Conservation (phyloP, 495 filamentous ascomycete species). For the Penicillium longicatenatum region DNA sequence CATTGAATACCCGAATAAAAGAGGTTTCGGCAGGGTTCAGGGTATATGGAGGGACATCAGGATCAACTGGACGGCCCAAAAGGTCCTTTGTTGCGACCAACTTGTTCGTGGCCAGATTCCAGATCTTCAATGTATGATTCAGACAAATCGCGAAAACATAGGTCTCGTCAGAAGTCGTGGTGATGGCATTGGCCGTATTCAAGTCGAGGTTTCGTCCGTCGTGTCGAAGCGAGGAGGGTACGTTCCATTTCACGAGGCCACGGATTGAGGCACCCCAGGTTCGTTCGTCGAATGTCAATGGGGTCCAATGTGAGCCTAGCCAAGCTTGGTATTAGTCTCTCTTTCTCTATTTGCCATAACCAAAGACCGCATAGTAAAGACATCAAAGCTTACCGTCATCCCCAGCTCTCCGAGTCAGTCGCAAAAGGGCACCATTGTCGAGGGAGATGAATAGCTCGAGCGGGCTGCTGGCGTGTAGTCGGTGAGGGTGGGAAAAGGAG, state of each 20-base stretch:
- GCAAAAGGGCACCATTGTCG: constrained; percentile 79
- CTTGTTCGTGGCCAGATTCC: constrained; percentile 77
- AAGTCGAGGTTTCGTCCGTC: constrained; percentile 66
- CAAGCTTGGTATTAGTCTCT: neutral
- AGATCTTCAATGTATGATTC: constrained; percentile 82
- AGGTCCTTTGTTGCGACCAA: constrained; percentile 74
- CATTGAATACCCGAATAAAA: constrained; percentile 71
- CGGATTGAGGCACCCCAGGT: constrained; percentile 75
- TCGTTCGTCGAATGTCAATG: constrained; percentile 75
- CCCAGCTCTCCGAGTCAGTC: constrained; percentile 64
- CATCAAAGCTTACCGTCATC: constrained; percentile 60
- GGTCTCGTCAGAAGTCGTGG: constrained; percentile 62
- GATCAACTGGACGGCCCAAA: constrained; percentile 53
- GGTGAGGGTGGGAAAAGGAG: constrained; percentile 76
- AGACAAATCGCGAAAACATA: constrained; percentile 83
- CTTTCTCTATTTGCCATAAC: neutral
- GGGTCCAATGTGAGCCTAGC: constrained; percentile 67
- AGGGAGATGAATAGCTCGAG: constrained; percentile 77
- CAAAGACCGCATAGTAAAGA: neutral
- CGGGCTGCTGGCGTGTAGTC: constrained; percentile 70
- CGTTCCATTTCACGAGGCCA: constrained; percentile 69
- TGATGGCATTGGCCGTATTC: constrained; percentile 63
- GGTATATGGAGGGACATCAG: constrained; percentile 65
- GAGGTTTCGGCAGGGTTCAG: constrained; percentile 74
- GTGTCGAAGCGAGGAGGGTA: constrained; percentile 64